These are phyloP conservation scores for Phialophora verrucosa DNA, from an alignment of 2,329 filamentous ascomycete species.

Conservation along the genomic window DNA sequence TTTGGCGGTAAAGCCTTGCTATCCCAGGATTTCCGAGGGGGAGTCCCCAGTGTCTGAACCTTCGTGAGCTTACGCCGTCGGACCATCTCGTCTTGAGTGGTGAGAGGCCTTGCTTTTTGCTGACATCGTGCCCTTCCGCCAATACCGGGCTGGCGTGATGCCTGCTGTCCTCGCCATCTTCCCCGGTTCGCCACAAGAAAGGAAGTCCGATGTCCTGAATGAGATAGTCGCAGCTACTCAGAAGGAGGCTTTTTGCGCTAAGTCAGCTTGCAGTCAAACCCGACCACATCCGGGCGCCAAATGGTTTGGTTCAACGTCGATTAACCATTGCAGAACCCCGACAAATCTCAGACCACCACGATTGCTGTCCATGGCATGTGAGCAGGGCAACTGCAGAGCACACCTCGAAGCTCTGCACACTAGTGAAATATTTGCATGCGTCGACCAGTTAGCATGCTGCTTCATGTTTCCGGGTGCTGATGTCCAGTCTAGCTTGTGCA, in stretches of 20 bases:
- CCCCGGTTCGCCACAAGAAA: slow-evolving; percentile 12
- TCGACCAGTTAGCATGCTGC: slow-evolving; percentile 3
- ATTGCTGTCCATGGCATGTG: slow-evolving; percentile 4
- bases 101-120: slow-evolving; percentile 13
- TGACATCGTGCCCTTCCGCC: slow-evolving; percentile 13
- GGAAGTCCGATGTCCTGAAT: slow-evolving; percentile 13
- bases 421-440: background rate
- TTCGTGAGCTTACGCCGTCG: slow-evolving; percentile 8
- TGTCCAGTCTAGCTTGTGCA: slow-evolving; percentile 12
- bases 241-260: slow-evolving; percentile 7
- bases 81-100: slow-evolving; percentile 9
- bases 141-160: slow-evolving; percentile 16
- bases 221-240: slow-evolving; percentile 4
- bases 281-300: slow-evolving; percentile 20
- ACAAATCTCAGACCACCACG: slow-evolving; percentile 30
- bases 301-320: slow-evolving; percentile 7
- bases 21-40: slow-evolving; percentile 18
- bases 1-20: slow-evolving; percentile 23
- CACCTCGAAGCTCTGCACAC: background rate
- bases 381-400: background rate
- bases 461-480: slow-evolving; percentile 16
- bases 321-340: background rate
- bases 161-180: slow-evolving; percentile 20
- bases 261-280: slow-evolving; percentile 16
- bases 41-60: slow-evolving; percentile 17